Evolutionary conservation across 176 grass and related monocot species (phyloP).

Genomic region (Canna indica): DNA sequence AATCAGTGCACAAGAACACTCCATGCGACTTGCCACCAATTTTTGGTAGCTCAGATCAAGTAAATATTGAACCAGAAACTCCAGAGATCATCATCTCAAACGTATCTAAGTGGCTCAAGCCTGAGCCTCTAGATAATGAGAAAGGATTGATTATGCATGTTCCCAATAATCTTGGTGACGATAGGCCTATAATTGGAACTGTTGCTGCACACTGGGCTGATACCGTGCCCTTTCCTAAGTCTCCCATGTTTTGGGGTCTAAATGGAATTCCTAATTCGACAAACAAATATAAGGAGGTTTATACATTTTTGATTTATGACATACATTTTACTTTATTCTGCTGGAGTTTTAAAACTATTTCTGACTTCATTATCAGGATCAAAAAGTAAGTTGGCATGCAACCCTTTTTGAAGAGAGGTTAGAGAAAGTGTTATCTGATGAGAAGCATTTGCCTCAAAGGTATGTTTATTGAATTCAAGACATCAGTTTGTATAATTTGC

Average conservation of each 20-base stretch:
- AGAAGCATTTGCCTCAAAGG: conserved; percentile 35
- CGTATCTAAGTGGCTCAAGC: conserved; percentile 43
- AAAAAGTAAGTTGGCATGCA: conserved; percentile 55
- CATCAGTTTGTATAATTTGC: background rate
- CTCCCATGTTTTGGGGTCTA: conserved; percentile 25
- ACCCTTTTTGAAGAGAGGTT: conserved; percentile 78
- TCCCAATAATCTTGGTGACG: background rate
- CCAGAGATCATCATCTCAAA: conserved; percentile 33
- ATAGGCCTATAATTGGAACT: conserved; percentile 19
- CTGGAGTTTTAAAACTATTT: conserved; percentile 9
- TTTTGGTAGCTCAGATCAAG: conserved; percentile 9
- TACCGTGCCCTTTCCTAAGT: conserved; percentile 13
- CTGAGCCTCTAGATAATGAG: conserved; percentile 10
- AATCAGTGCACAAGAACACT: conserved; percentile 4
- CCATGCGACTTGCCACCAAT: background rate
- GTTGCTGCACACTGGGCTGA: conserved; percentile 25
- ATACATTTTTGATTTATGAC: background rate
- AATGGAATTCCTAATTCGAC: conserved; percentile 79
- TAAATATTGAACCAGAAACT: conserved; percentile 22
- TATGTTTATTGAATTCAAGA: conserved; percentile 7
- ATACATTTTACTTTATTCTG: background rate
- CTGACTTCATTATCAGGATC: conserved; percentile 37
- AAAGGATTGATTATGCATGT: conserved; percentile 4
- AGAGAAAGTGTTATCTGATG: conserved; percentile 50
- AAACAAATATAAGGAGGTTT: conserved; percentile 65